Evolutionary conservation across 1,284 basidiomycete species (phyloP), one percentile per base, ranked within the genome.

Genomic region (Clitocybe nebularis): DNA sequence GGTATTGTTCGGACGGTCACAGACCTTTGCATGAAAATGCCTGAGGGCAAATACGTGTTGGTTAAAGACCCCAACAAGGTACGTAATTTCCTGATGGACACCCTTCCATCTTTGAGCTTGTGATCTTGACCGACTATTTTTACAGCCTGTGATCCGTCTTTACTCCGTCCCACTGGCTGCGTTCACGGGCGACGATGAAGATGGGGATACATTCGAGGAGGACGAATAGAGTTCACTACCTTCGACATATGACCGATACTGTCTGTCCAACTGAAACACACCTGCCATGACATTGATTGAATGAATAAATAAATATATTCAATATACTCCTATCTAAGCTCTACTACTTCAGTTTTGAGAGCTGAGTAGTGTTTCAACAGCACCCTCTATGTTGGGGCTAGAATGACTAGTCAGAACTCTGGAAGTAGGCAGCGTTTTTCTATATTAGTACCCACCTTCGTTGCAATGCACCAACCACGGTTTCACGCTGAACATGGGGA

Each of bases 41-140:
- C 90, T 19, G 93, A 97, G 66, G 93, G 94, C 61, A 96, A 95
- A 66, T 97, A 95, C 63, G 85, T 97, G 14, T 72, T 97, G 21
- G 81, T 97, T 49, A 95, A 95, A 69, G 93, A 97, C 67, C 93
- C 94, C 14, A 97, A 97, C 77, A 91, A 81, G 81, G 93, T 95
- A 62, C 17, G 50, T 44, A 41, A 32, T 39, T 48, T 23, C 3
- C 17, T 59, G 80, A 67, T 43, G 43, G 42, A 26, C 48, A 14
- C 25, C 38, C 24, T 43, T 34, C 43, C 21, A 44, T 19, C 42
- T 39, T 28, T 29, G 38, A 20, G 30, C 49, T 36, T 36, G 36
- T 38, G 44, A 48, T 30, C 43, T 35, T 54, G 35, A 50, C 47
- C 41, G 22, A 49, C 43, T 36, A 35, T 47, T 54, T 55, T 52